Base-by-base conservation (phyloP, 768 basidiomycete species). In the Cyclocybe cylindracea region DNA sequence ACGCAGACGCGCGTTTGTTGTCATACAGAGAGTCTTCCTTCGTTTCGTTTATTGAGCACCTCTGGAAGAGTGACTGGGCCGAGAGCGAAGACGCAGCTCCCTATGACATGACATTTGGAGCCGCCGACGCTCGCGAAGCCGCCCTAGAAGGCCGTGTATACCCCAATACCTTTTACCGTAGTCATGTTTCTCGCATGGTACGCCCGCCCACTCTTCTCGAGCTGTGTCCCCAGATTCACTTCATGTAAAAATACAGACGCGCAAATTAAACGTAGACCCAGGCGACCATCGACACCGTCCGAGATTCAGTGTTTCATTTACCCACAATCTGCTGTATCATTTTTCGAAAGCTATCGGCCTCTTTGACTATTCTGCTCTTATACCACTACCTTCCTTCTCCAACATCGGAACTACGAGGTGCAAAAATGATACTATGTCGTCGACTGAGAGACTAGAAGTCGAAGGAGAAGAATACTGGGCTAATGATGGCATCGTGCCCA, bases 41-140 rank as follows among this genome's bases (percentile, higher is more conserved):
- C 40, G 0, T 42, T 8, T 48, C 60, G 0, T 64, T 78, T 14
- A 39, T 77, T 19, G 58, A 60, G 14, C 72, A 77, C 32, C 59
- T 82, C 8, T 72, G 74, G 70, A 69, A 63, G 49, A 79, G 75
- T 50, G 75, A 78, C 11, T 82, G 79, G 79, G 77, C 77, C 0
- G 73, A 73, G 51, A 70, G 76, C 34, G 58, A 64, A 8, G 80
- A 83, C 54, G 73, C 73, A 1, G 65, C 74, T 7, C 76, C 78
- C 0, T 79, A 69, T 48, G 79, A 81, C 48, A 68, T 70, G 18
- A 80, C 79, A 2, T 79, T 78, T 47, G 63, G 73, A 43, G 74
- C 76, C 5, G 70, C 69, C 5, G 73, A 78, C 44, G 67, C 70
- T 36, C 66, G 79, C 13, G 78, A 80, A 46, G 56, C 58, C 2